These are phyloP conservation scores for Lachnellula cervina DNA, from an alignment of 2,329 filamentous ascomycete species.

Conservation along the genomic window DNA sequence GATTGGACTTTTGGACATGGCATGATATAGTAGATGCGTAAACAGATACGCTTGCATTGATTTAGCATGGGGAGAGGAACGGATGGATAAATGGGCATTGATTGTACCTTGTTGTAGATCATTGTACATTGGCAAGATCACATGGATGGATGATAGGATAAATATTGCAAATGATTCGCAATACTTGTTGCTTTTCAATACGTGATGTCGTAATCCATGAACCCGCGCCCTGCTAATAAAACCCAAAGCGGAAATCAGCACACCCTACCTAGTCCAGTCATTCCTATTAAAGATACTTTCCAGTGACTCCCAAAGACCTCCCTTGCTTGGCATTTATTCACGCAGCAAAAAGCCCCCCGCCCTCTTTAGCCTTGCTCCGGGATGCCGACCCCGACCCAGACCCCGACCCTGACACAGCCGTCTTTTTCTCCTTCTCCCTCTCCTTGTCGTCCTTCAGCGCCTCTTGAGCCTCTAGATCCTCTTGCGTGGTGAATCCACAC, in stretches of 20 bases:
- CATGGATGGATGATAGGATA: not conserved
- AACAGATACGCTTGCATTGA: not conserved
- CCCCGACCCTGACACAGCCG: not conserved
- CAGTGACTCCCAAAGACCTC: too few species aligned
- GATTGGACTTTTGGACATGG: not conserved
- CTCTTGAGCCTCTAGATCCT: conserved; percentile 1
- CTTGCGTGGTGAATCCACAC: conserved; percentile 39
- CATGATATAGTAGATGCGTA: not conserved
- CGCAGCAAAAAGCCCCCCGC: too few species aligned
- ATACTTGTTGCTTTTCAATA: not conserved
- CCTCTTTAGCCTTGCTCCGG: not conserved
- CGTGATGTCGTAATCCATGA: too few species aligned
- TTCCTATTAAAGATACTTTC: too few species aligned
- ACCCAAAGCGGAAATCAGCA: too few species aligned
- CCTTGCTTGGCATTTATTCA: too few species aligned
- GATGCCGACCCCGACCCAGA: too few species aligned
- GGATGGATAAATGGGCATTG: not conserved
- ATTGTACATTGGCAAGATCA: not conserved
- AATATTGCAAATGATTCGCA: not conserved
- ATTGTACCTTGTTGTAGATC: not conserved
- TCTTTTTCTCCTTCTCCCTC: not conserved
- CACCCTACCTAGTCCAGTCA: too few species aligned
- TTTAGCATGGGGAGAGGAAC: not conserved
- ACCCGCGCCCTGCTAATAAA: too few species aligned
- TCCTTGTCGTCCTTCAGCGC: not conserved